These are phyloP conservation scores for Colletotrichum sp. DNA, from an alignment of 2,329 filamentous ascomycete species.

Conservation along the genomic window DNA sequence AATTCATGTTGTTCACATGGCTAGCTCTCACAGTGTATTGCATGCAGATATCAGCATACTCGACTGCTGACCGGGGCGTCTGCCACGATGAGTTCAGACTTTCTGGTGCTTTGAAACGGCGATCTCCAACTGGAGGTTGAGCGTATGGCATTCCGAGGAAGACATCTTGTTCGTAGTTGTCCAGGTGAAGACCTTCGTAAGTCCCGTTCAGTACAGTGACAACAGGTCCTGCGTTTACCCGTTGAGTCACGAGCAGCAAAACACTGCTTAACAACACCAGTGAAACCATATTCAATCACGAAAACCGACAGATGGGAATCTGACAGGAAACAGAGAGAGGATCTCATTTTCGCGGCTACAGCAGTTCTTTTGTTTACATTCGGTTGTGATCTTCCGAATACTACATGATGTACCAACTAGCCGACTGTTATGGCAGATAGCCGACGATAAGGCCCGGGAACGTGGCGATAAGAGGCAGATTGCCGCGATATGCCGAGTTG, in stretches of 20 bases:
- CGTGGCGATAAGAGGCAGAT: neutral
- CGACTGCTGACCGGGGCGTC: conserved; percentile 39
- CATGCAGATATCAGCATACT: conserved; percentile 49
- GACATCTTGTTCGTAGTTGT: conserved; percentile 43
- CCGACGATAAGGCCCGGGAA: neutral
- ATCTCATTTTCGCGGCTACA: neutral
- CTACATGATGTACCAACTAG: neutral
- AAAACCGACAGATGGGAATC: neutral
- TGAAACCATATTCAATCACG: neutral
- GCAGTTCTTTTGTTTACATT: neutral
- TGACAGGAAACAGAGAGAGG: neutral
- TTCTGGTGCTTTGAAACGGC: conserved; percentile 39
- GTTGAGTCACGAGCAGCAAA: neutral
- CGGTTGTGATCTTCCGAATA: neutral
- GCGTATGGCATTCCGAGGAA: conserved; percentile 60
- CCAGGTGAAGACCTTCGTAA: conserved; percentile 35
- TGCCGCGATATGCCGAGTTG: neutral
- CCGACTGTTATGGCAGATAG: neutral
- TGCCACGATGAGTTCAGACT: conserved; percentile 40
- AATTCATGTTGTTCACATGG: neutral
- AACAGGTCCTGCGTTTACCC: conserved; percentile 3
- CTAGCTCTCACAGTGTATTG: conserved; percentile 48
- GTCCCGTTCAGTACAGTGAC: conserved; percentile 29
- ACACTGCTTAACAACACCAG: neutral
- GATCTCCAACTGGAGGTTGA: conserved; percentile 48